Percentiles rank a stretch among this genome's conserved stretches.
Conservation (phyloP, 2,329 filamentous ascomycete genomes). For the Aspergillaceae sp. region DNA sequence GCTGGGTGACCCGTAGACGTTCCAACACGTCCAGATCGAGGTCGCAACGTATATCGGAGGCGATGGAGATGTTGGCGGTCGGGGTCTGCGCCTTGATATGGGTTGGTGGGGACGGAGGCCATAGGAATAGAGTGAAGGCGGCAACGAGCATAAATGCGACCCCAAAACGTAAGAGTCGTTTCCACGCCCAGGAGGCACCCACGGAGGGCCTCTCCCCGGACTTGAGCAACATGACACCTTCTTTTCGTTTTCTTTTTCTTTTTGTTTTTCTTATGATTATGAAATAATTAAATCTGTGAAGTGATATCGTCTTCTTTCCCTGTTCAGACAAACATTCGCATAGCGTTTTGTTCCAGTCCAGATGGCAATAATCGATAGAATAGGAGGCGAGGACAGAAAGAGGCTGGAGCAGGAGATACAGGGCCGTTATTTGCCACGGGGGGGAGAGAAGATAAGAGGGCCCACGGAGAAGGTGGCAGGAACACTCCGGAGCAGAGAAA, state of each 20-base stretch:
- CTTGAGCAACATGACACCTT: conserved; percentile 14
- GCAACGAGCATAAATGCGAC: conserved; percentile 17
- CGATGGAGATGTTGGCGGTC: conserved; percentile 23
- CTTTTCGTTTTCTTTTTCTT: not conserved
- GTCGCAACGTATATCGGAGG: conserved; percentile 19
- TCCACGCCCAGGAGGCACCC: conserved; percentile 23
- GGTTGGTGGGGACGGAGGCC: conserved; percentile 15
- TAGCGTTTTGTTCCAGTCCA: not conserved
- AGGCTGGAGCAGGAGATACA: not conserved
- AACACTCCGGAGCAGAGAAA: not conserved
- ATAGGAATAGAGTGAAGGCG: conserved; percentile 19
- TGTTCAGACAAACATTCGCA: not conserved
- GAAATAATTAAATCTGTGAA: too few relatives aligned
- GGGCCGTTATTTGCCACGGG: not conserved
- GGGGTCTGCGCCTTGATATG: conserved; percentile 7
- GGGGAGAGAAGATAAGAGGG: conserved; percentile 11
- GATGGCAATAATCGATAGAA: not conserved
- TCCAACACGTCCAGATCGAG: conserved; percentile 18
- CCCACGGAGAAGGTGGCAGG: conserved; percentile 3
- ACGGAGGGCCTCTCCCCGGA: conserved; percentile 16
- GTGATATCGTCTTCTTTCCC: not conserved
- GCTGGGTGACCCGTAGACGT: conserved; percentile 17
- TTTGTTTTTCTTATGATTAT: too few relatives aligned
- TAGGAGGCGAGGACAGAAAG: not conserved
- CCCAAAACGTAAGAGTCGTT: conserved; percentile 22